A percentile compares a stretch with the other conserved stretches of the same genome.
These are phyloP conservation scores for Rhizophora apiculata DNA, from an alignment of 345 rosid genomes.

Conservation along the genomic window DNA sequence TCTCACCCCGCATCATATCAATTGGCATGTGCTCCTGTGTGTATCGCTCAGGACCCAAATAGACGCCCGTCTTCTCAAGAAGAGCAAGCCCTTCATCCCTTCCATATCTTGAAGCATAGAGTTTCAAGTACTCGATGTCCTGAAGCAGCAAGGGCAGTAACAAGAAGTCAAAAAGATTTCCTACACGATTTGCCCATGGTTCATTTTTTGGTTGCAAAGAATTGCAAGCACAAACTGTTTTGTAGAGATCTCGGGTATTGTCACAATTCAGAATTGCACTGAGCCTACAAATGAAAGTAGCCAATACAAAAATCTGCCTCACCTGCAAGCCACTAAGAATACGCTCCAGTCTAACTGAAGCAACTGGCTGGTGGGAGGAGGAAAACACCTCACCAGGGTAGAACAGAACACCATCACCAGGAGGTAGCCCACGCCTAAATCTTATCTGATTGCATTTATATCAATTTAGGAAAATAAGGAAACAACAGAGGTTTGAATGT, in stretches of 20 bases:
- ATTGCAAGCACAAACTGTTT: too few relatives aligned
- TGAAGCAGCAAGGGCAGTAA: slow-evolving; percentile 7
- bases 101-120: slow-evolving; percentile 67
- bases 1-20: slow-evolving; percentile 85
- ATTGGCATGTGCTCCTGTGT: slow-evolving; percentile 80
- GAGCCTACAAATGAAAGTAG: not conserved
- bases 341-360: slow-evolving; percentile 86
- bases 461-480: not conserved
- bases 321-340: slow-evolving; percentile 95
- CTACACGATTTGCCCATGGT: too few relatives aligned
- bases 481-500: not conserved
- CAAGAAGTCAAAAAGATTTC: not conserved
- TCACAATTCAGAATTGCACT: too few relatives aligned
- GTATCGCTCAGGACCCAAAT: slow-evolving; percentile 87
- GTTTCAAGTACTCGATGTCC: slow-evolving; percentile 87
- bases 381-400: slow-evolving; percentile 97
- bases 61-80: slow-evolving; percentile 81
- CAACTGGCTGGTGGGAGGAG: slow-evolving; percentile 72
- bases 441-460: slow-evolving; percentile 48
- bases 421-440: slow-evolving; percentile 89
- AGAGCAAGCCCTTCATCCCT: slow-evolving; percentile 70
- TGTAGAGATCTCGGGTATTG: too few relatives aligned
- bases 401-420: slow-evolving; percentile 90
- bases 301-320: slow-evolving; percentile 4
- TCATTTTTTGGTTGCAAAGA: too few relatives aligned